phyloP scores from a whole-genome alignment of 2,329 filamentous ascomycete species.

The Calonectria honghensis region DNA sequence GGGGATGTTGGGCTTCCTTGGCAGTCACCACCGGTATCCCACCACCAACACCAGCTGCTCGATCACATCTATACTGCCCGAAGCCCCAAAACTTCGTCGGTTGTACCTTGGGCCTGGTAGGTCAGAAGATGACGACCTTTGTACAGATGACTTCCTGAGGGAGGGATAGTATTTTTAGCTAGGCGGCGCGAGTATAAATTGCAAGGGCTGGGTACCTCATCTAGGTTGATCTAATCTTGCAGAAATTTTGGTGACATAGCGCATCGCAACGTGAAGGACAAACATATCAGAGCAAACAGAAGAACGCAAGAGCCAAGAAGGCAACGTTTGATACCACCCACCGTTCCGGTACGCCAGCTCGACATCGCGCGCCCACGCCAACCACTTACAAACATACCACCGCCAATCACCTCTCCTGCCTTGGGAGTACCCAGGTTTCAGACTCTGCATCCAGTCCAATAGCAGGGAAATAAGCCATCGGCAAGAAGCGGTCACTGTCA shows the following conservation, averaged over 20 bases:
- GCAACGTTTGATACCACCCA: conserved; percentile 28
- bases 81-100: conserved; percentile 17
- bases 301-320: conserved; percentile 8
- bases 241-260: conserved; percentile 50
- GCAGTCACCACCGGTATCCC: conserved; percentile 41
- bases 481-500: conserved; percentile 37
- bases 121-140: conserved; percentile 50
- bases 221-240: conserved; percentile 51
- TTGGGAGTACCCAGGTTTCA: conserved; percentile 15
- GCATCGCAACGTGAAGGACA: conserved; percentile 32
- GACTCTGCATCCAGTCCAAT: conserved; percentile 14
- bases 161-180: conserved; percentile 54
- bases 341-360: conserved; percentile 21
- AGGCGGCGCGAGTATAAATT: conserved; percentile 54
- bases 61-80: conserved; percentile 21
- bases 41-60: conserved; percentile 25
- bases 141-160: conserved; percentile 53
- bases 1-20: conserved; percentile 24
- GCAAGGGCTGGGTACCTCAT: conserved; percentile 45
- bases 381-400: conserved; percentile 7
- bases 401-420: conserved; percentile 6
- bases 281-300: conserved; percentile 26
- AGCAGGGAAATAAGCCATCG: conserved; percentile 30
- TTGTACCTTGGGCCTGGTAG: conserved; percentile 48
- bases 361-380: conserved; percentile 9